Evolutionary conservation across 257 asterid genomes (phyloP), one percentile per base, ranked within the genome.

Genomic region (Solanum piurae): DNA sequence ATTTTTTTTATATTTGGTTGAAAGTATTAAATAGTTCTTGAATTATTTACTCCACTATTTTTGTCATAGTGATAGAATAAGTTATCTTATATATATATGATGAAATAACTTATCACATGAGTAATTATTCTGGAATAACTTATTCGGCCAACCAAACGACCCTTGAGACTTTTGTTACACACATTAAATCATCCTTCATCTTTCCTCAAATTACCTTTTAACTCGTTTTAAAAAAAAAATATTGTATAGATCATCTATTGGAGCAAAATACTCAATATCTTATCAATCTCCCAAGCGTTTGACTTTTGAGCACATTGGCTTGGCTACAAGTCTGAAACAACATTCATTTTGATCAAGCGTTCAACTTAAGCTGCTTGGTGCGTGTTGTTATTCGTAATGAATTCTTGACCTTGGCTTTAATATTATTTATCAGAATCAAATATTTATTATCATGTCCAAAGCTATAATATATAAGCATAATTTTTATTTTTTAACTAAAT

Each of bases 1-100:
- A 52, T 52, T 16, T 52, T 52, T 18, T 5, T 0, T 0, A 6
- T 0, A 0, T 16, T 52, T 52, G 1, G 0, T 52, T 18, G 9
- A 52, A 52, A 52, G 9, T 46, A 1, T 6, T 16, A 52, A 4
- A 0, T 18, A 16, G 0, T 16, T 52, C 0, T 52, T 16, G 9
- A 0, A 52, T 52, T 16, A 52, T 52, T 52, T 52, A 52, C 18
- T 9, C 1, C 23, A 16, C 1, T 1, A 18, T 52, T 52, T 52
- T 52, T 5, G 8, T 16, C 0, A 52, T 16, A 52, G 4, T 52
- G 0, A 6, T 52, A 52, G 1, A 18, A 52, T 52, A 52, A 16
- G 1, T 52, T 52, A 52, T 52, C 0, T 52, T 8, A 52, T 16
- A 52, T 52, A 52, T 52, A 16, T 16, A 16, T 1, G 16, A 52